Conservation (phyloP, 2,329 filamentous ascomycete genomes). For the Thelonectria discophora region DNA sequence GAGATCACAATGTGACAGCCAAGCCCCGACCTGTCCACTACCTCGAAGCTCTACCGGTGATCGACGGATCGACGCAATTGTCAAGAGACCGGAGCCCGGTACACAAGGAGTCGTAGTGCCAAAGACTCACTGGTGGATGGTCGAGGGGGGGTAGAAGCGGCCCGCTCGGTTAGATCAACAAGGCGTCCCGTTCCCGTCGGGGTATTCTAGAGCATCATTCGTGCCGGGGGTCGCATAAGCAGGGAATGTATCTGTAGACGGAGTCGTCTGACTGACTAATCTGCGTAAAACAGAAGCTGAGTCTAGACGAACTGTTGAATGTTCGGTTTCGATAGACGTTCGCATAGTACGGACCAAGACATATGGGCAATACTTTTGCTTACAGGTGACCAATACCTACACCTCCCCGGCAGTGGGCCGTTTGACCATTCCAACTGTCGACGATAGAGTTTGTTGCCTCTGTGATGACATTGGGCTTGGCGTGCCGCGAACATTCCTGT, state of each 20-base stretch:
- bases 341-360: no score
- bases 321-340: no score
- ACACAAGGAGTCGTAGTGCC: background rate
- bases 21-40: background rate
- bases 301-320: no score
- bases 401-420: background rate
- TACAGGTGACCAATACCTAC: no score
- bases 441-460: background rate
- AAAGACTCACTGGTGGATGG: background rate
- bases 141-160: background rate
- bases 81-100: background rate
- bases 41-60: background rate
- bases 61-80: background rate
- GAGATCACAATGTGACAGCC: no score
- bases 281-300: no score
- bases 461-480: background rate
- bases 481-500: background rate
- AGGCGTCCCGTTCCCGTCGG: background rate
- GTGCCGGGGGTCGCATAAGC: no score
- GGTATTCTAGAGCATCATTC: background rate
- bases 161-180: background rate
- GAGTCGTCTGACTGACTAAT: no score
- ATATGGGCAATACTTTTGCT: no score
- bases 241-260: no score
- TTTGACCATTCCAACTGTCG: background rate